Evolutionary conservation across 768 basidiomycete species (phyloP).

Genomic region (Lepiota subincarnata): DNA sequence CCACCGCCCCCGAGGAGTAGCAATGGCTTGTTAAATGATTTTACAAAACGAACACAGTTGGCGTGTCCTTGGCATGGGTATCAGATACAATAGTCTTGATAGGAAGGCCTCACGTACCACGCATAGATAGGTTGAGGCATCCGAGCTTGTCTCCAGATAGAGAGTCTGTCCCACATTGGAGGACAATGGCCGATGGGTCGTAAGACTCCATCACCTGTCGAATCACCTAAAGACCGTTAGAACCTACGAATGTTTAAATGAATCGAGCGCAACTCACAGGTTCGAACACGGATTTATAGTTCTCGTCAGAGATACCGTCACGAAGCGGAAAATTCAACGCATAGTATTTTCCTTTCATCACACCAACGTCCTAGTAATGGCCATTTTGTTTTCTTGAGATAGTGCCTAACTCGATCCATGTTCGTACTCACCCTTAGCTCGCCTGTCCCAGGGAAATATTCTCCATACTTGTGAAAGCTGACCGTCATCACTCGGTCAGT

Average conservation of each 20-base stretch:
- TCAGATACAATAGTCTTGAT: neutral
- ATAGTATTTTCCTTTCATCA: constrained; percentile 92
- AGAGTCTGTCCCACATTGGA: constrained; percentile 98
- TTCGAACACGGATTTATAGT: constrained; percentile 92
- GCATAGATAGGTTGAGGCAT: constrained; percentile 94
- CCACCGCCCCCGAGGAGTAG: constrained; percentile 94
- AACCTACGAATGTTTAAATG: neutral
- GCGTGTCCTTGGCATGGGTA: constrained; percentile 67
- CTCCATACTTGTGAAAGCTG: constrained; percentile 98
- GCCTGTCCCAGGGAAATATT: constrained; percentile 99
- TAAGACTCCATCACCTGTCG: constrained; percentile 92
- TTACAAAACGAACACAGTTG: constrained; percentile 95
- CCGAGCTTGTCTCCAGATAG: constrained; percentile 95
- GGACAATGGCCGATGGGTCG: constrained; percentile 89
- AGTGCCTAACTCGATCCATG: neutral
- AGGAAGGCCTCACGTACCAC: constrained; percentile 44
- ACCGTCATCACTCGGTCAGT: constrained; percentile 99
- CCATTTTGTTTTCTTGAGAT: constrained; percentile 10
- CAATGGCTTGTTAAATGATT: constrained; percentile 93
- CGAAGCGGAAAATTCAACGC: constrained; percentile 92
- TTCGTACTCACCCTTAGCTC: constrained; percentile 69
- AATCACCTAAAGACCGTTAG: constrained; percentile 61
- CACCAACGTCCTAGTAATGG: constrained; percentile 72
- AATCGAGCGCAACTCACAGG: constrained; percentile 55
- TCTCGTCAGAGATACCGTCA: constrained; percentile 93